Evolutionary conservation across 2,329 filamentous ascomycete genomes (phyloP), one percentile per base, ranked within the genome.

Genomic region (Penicillium sp.): DNA sequence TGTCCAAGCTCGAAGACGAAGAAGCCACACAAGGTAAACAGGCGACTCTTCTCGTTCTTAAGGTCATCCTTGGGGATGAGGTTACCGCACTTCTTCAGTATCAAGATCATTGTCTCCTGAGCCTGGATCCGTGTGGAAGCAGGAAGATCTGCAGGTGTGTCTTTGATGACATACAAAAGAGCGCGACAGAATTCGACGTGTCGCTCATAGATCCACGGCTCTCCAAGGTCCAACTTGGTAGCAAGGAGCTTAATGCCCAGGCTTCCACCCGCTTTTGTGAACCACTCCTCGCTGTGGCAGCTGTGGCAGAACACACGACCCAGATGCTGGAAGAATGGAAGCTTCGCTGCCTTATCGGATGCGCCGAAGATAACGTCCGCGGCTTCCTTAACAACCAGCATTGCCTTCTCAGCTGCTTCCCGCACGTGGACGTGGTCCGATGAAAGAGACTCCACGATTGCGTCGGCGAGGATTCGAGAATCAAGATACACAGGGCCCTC

Each of bases 251-350:
- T 86, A 62, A 99, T 96, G 47, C 95, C 95, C 18, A 92, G 75
- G 46, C 88, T 91, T 33, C 93, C 93, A 42, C 92, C 93, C 32
- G 90, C 88, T 72, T 99, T 98, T 45, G 91, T 91, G 65, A 95
- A 98, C 93, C 95, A 99, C 63, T 98, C 93, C 67, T 98, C 92
- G 62, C 93, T 90, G 62, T 96, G 91, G 68, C 93, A 98, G 57
- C 89, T 90, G 67, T 98, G 93, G 60, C 89, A 93, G 67, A 97
- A 95, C 0, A 84, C 85, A 52, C 83, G 87, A 33, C 87, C 86
- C 5, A 98, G 77, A 62, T 92, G 85, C 50, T 79, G 80, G 72
- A 98, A 98, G 70, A 98, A 89, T 0, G 86, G 83, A 7, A 98
- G 78, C 48, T 83, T 84, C 29, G 88, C 82, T 28, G 91, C 84